Evolutionary conservation across 2,329 filamentous ascomycete genomes (phyloP), one percentile per base, ranked within the genome.

Genomic region (Aureobasidium uvarum): DNA sequence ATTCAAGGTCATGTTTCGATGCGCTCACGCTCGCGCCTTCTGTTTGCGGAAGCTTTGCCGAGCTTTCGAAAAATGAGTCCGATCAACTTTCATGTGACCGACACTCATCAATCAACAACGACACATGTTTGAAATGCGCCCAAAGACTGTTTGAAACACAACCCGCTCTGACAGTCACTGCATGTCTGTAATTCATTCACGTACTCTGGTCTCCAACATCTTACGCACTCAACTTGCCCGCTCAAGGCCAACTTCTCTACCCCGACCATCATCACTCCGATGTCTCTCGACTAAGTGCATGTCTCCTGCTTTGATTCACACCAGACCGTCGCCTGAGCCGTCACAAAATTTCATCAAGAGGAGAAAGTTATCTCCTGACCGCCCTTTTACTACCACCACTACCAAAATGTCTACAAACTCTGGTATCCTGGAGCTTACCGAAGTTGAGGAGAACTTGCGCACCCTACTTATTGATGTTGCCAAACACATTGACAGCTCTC

Each of bases 381-480:
- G 1, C 6, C 1, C 14, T 31, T 31, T 20, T 1, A 23, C 51
- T 16, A 48, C 31, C 13, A 14, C 38, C 18, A 25, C 43, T 25
- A 25, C 41, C 52, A 55, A 51, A n/a, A 64, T 56, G 62, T 54
- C 46, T 3, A 60, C 64, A 66, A 16, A 64, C 64, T 18, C 38
- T 52, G 66, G 69, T 1, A 74, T 71, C n/a, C 79, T 89, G 38
- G 74, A 80, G 48, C 85, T 97, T 67, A 92, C 85, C 14, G 79
- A 85, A 5, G 83, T 86, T 64, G 94, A 98, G 77, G 78, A 82
- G 46, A 88, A 87, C 69, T 83, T 97, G 45, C 88, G 89, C 67
- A 77, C 80, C n/a, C 83, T 97, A 14, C 84, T 98, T 23, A 82
- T 97, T 20, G 91, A 96, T 74, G 90, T 92, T n/a, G 91, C 90